Base-by-base conservation (phyloP, 805 yeast genomes). In the Yamadazyma phyllophila region DNA sequence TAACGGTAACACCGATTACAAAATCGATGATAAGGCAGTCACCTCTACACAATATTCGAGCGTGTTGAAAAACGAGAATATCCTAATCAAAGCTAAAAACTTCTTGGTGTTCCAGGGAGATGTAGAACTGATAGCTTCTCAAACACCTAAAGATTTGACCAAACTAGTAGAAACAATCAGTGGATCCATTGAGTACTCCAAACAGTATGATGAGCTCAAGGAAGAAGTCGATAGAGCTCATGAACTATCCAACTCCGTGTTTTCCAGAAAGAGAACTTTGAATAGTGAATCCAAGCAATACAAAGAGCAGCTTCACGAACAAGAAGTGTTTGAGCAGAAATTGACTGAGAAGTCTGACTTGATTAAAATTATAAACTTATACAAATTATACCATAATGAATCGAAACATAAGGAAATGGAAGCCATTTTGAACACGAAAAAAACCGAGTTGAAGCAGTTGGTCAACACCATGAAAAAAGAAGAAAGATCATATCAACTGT, bases 91-190 rank as follows among this genome's bases (percentile, higher is more conserved):
- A 59, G 97, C 97, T 1, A 78, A 88, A 59, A 94, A 94, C 62
- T 92, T 92, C 57, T 68, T 94, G 49, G 98, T 94, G 7, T 90
- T 92, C 60, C 99, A 94, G 69, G 98, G 99, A 49, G 98, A 92
- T 60, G 96, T 94, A 41, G 98, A 92, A 62, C 85, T 83, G 55
- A 82, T 94, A 34, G 98, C 98, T 0, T 77, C 96, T 0, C 96
- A 91, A 61, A 81, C 92, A 0, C 81, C 97, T 0, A 63, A 65
- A 17, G 96, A 89, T 32, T 72, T 94, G 48, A 80, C 95, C 1
- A 74, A 69, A 36, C 64, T 91, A 49, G 70, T 94, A 44, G 99
- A 94, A 65, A 81, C 81, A 12, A 81, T 94, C 24, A 85, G 95
- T 49, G 96, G 97, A 0, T 87, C 96, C 0, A 64, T 71, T 7